phyloP scores from a whole-genome alignment of 169 alveolate species.

The Cryptosporidium ubiquitum region DNA sequence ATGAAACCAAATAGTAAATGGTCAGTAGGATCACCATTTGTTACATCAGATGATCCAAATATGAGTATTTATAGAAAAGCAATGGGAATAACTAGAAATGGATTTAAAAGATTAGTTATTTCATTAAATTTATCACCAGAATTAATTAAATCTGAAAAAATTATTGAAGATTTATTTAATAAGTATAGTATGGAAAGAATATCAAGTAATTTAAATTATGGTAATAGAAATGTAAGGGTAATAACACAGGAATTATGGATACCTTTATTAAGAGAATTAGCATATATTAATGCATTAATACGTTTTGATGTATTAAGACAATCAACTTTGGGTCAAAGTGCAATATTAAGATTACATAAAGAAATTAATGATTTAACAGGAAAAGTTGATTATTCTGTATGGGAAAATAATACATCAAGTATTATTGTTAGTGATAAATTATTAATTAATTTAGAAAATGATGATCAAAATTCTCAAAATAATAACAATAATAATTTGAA shows the following conservation, averaged over 20 bases:
- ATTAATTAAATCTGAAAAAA: conserved; percentile 57
- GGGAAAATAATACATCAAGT: conserved; percentile 17
- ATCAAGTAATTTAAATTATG: conserved; percentile 13
- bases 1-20: conserved; percentile 32
- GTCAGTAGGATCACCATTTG: conserved; percentile 45
- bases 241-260: conserved; percentile 72
- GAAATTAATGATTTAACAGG: conserved; percentile 51
- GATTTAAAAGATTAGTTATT: conserved; percentile 51
- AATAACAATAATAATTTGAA: not conserved
- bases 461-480: not conserved
- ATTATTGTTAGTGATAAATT: not conserved
- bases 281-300: conserved; percentile 67
- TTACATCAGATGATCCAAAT: conserved; percentile 68
- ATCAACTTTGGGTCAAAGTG: conserved; percentile 67
- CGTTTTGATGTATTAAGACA: conserved; percentile 62
- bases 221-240: conserved; percentile 56
- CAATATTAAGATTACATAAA: conserved; percentile 27
- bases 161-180: conserved; percentile 13
- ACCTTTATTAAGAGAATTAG: conserved; percentile 72
- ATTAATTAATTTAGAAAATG: not conserved
- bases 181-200: conserved; percentile 56
- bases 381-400: conserved; percentile 54
- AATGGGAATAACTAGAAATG: conserved; percentile 69
- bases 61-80: conserved; percentile 28
- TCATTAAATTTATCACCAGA: conserved; percentile 56